A percentile compares a stretch with the other conserved stretches of the same genome.
Conservation (phyloP, 1,284 basidiomycete genomes). For the Naganishia sp. region DNA sequence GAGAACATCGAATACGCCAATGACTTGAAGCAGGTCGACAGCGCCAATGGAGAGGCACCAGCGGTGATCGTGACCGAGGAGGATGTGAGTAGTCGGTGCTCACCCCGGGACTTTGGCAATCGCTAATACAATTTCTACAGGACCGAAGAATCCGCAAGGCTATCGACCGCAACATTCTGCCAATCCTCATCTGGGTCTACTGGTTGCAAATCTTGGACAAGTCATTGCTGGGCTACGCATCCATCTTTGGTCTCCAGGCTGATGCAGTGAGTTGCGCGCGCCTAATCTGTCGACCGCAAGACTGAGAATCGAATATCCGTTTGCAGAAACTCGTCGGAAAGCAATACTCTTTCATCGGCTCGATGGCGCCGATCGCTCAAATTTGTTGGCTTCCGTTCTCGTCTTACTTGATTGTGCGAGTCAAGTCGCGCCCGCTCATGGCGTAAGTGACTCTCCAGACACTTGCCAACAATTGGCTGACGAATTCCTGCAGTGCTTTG, state of each 20-base stretch:
- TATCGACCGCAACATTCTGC: conserved; percentile 31
- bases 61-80: conserved; percentile 20
- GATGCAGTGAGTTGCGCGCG: conserved; percentile 34
- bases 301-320: not conserved
- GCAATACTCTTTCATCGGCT: conserved; percentile 46
- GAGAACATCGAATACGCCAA: conserved; percentile 22
- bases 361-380: conserved; percentile 48
- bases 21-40: conserved; percentile 9
- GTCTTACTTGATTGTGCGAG: conserved; percentile 49
- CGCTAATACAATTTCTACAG: not conserved
- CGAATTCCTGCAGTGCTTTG: not conserved
- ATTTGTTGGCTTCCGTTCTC: conserved; percentile 52
- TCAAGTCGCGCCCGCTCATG: conserved; percentile 48
- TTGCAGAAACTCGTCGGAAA: conserved; percentile 36
- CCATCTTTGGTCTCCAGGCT: conserved; percentile 39
- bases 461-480: not conserved
- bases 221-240: conserved; percentile 36
- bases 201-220: conserved; percentile 50
- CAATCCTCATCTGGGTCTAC: conserved; percentile 47
- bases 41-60: not conserved
- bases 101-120: not conserved
- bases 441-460: conserved; percentile 43
- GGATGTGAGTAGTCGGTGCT: conserved; percentile 4
- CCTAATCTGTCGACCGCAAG: not conserved
- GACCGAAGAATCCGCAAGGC: conserved; percentile 28